Evolutionary conservation across 2,329 filamentous ascomycete species (phyloP).

Genomic region (Dactylonectria macrodidyma): DNA sequence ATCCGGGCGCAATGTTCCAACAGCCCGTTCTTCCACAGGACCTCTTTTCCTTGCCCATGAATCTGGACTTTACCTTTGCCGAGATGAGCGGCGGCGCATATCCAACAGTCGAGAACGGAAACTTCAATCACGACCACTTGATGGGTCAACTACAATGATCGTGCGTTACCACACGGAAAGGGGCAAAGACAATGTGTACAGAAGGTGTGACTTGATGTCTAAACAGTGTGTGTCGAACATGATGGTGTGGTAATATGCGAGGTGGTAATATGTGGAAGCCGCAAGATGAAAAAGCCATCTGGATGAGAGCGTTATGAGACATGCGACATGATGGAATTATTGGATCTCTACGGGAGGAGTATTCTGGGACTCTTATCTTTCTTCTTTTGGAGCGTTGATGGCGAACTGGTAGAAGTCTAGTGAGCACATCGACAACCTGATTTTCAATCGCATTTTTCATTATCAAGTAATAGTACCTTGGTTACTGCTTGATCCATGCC

Average conservation of each 20-base stretch:
- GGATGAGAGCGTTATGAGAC: constrained; percentile 40
- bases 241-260: constrained; percentile 23
- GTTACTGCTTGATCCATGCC: background rate
- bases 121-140: constrained; percentile 51
- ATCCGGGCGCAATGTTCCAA: constrained; percentile 69
- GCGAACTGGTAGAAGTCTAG: background rate
- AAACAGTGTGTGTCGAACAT: constrained; percentile 31
- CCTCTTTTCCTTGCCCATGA: constrained; percentile 96
- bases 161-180: background rate
- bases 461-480: background rate
- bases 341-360: constrained; percentile 24
- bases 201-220: constrained; percentile 3
- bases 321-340: constrained; percentile 40
- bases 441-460: background rate
- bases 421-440: background rate
- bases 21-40: constrained; percentile 94
- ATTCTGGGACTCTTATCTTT: constrained; percentile 18
- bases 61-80: constrained; percentile 89
- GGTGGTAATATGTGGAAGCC: constrained; percentile 9
- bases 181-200: constrained; percentile 1
- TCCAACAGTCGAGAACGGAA: constrained; percentile 75
- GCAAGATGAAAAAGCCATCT: background rate
- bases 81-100: constrained; percentile 78
- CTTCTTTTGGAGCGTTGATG: constrained; percentile 9
- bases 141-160: constrained; percentile 20